phyloP scores from a whole-genome alignment of 202 grass and related monocot species.

The Cymbopogon flexuosus region DNA sequence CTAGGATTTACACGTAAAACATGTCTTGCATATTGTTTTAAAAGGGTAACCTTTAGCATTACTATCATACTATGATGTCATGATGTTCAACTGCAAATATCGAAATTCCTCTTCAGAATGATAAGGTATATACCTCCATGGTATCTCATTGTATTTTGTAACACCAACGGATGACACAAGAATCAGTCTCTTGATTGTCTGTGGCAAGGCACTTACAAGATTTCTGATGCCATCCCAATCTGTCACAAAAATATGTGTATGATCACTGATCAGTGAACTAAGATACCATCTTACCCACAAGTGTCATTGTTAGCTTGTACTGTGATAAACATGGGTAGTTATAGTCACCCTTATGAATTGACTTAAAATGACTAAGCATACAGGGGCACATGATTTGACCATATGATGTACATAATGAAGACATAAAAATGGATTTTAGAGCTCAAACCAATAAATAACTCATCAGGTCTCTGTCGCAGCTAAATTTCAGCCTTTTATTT shows the following conservation, averaged over 20 bases:
- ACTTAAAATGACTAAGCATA: neutral
- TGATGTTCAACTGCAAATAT: conserved; percentile 17
- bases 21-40: neutral
- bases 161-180: conserved; percentile 91
- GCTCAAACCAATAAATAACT: neutral
- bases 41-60: neutral
- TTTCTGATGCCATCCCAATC: conserved; percentile 90
- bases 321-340: neutral
- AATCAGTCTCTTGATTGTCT: conserved; percentile 60
- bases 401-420: neutral
- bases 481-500: neutral
- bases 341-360: neutral
- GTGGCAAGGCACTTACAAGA: conserved; percentile 60
- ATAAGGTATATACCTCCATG: conserved; percentile 71
- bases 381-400: neutral
- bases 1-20: neutral
- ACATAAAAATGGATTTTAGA: neutral
- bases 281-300: neutral
- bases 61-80: neutral
- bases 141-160: conserved; percentile 88
- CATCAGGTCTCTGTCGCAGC: neutral
- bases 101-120: neutral
- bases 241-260: conserved; percentile 31
- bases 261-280: conserved; percentile 8
- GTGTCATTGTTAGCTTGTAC: neutral